Evolutionary conservation across 139 green algal species (phyloP).

Genomic region (Coccomyxa sp.): DNA sequence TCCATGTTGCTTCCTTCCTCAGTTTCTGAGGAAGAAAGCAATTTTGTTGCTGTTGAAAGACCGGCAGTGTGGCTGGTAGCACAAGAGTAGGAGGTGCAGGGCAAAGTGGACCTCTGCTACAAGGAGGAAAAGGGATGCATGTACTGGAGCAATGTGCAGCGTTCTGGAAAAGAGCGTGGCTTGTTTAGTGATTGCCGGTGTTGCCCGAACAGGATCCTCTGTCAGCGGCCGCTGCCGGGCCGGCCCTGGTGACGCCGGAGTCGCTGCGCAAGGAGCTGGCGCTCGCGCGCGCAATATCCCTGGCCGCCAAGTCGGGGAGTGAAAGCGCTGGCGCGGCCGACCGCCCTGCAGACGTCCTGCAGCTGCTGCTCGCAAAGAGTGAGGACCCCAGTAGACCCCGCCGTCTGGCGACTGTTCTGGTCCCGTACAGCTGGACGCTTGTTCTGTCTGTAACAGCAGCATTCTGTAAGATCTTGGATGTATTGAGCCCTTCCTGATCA

Average conservation of each 20-base stretch:
- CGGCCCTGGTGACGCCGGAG: conserved; percentile 16
- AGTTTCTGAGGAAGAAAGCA: too few relatives aligned
- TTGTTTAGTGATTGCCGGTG: too few relatives aligned
- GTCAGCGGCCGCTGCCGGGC: not conserved
- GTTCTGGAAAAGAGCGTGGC: too few relatives aligned
- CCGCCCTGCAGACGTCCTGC: conserved; percentile 8
- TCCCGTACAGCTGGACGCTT: not conserved
- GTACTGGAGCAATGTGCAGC: not conserved
- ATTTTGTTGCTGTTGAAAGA: not conserved
- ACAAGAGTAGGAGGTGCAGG: not conserved
- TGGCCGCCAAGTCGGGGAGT: not conserved
- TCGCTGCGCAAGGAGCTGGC: conserved; percentile 24
- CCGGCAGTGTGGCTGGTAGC: not conserved
- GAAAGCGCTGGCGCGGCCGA: not conserved
- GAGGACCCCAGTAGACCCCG: not conserved
- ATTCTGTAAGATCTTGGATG: not conserved
- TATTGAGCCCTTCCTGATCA: too few relatives aligned
- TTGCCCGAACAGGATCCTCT: not conserved
- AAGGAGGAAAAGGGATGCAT: not conserved
- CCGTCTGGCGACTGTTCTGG: not conserved
- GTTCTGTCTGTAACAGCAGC: not conserved
- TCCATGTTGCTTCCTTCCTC: not conserved
- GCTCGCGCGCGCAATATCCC: conserved; percentile 1
- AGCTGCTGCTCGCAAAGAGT: conserved; percentile 24
- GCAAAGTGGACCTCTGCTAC: not conserved